Base-by-base conservation (phyloP, 192 early-diverging fungal species). In the Coemansia sp. region DNA sequence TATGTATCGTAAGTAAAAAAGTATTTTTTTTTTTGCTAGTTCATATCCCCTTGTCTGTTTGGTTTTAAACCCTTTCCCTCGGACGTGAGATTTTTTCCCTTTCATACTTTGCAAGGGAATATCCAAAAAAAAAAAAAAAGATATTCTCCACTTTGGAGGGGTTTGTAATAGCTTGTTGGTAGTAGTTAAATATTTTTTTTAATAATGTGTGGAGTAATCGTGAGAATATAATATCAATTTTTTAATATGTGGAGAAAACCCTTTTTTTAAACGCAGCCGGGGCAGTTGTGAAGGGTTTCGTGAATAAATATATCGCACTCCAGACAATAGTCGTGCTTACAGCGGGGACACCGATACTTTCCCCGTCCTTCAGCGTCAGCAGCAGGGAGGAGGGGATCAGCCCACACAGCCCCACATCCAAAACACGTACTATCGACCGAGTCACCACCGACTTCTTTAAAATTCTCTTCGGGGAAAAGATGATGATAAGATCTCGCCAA, bases 261-360 rank as follows among this genome's bases (percentile, higher is more conserved):
- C 1, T 27, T n/a, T 16, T 9, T 13, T 73, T 40, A 74, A 27
- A 75, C 78, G 36, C 92, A 94, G 29, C 90, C 90, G 0, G 92
- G 91, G 78, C 97, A 98, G 71, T 94, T 95, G 68, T 95, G 94
- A 36, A 98, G 81, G 18, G 92, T 91, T 71, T 98, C 95, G 72
- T 98, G 97, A 27, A 95, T 86, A 84, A 92, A 98, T 3, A 94
- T 64, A 79, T 98, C 97, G 78, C 97, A 98, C 36, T 98, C 97
- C 31, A 90, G 72, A 71, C 97, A 98, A 74, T 93, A 97, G 38
- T 86, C 81, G 31, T 94, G 75, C 34, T 84, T 74, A 74, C 97
- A 98, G 22, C 87, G 82, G 16, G 87, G 87, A 78, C 97, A 98
- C 39, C 88, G 81, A 72, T 89, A 95, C 20, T 90, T 36, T 5